phyloP scores from a whole-genome alignment of 176 grass and related monocot genomes.

The Raddia distichophylla region DNA sequence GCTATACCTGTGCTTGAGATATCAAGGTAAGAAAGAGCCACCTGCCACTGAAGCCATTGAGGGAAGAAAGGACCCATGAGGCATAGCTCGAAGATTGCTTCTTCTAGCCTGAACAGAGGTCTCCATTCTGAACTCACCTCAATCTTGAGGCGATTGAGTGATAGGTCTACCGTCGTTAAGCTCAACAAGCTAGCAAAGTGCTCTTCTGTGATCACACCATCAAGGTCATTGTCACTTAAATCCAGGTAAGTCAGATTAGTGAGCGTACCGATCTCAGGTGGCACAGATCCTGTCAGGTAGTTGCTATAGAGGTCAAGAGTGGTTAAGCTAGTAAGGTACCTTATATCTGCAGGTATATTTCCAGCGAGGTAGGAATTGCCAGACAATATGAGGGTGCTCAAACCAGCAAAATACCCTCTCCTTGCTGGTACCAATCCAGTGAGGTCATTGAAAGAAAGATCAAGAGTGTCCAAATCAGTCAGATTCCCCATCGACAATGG shows the following conservation, averaged over 20 bases:
- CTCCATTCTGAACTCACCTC: not conserved
- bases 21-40: not conserved
- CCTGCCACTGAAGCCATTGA: slow-evolving; percentile 18
- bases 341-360: not conserved
- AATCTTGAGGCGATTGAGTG: not conserved
- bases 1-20: slow-evolving; percentile 37
- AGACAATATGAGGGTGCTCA: slow-evolving; percentile 2
- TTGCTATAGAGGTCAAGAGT: not conserved
- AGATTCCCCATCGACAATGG: not conserved
- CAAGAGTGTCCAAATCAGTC: not conserved
- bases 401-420: not conserved
- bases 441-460: slow-evolving; percentile 30
- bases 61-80: slow-evolving; percentile 33
- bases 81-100: not conserved
- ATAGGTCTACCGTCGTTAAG: not conserved
- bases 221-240: not conserved
- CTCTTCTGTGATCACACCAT: slow-evolving; percentile 20
- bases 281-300: not conserved
- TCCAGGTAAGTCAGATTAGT: not conserved
- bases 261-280: not conserved
- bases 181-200: not conserved
- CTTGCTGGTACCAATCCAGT: not conserved
- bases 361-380: not conserved
- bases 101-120: not conserved
- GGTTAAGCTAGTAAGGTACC: not conserved